Base-by-base conservation (phyloP, 2,329 filamentous ascomycete species). In the Cercospora sesami region DNA sequence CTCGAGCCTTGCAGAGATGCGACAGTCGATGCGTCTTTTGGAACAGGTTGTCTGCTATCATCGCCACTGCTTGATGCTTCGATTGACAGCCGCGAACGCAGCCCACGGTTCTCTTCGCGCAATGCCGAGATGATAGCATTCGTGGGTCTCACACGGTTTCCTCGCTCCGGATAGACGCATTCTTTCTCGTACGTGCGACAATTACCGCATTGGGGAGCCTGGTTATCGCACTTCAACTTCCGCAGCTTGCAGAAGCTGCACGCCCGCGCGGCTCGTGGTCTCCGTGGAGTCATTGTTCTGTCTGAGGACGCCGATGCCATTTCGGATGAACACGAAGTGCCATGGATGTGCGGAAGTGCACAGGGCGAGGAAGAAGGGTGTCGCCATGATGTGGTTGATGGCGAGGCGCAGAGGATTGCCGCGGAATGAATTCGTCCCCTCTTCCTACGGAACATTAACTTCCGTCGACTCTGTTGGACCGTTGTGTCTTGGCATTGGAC, bases 221-320 rank as follows among this genome's bases (percentile, higher is more conserved):
- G 81, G 23, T 79, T 79, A 66, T 82, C 83, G 73, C 84, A 86
- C 71, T 83, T 84, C 75, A 86, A 81, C 83, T 86, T 66, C 30
- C 64, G 31, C 26, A 53, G 28, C 45, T 63, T 62, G 45, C 64
- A 66, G 45, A 66, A 66, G 30, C 51, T 51, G 57, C 64, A 66
- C 6, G 64, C 64, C 48, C 60, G 62, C 8, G 58, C 60, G 26
- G 45, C 64, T 60, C 55, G 28, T 14, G 55, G 30, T 61, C 60
- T 53, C 64, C 59, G 60, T 45, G 64, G 64, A 26, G 59, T 26
- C 33, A 45, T n/a, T 16, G 21, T 18, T 55, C 48, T 39, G 33
- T 36, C 55, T 30, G 59, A 36, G 42, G 36, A 59, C 16, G n/a
- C 18, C 10, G 59, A 65, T 14, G 63, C 18, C 63, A 64, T 64